phyloP scores from a whole-genome alignment of 2,329 filamentous ascomycete genomes.

The Ceratocystis colombiana region DNA sequence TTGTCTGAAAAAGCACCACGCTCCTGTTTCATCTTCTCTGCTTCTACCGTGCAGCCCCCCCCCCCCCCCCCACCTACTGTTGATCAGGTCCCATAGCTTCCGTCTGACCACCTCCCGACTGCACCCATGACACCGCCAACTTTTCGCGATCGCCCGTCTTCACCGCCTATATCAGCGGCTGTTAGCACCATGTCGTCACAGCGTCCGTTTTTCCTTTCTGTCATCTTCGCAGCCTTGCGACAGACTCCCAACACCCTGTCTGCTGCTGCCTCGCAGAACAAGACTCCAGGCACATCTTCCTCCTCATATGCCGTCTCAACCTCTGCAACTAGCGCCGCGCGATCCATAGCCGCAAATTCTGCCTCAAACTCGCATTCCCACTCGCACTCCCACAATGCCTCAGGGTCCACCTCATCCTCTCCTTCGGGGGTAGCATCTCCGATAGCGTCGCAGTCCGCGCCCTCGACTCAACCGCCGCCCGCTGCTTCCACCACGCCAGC shows the following conservation, averaged over 20 bases:
- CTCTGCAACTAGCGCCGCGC: constrained; percentile 26
- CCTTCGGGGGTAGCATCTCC: constrained; percentile 25
- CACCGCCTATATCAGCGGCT: constrained; percentile 5
- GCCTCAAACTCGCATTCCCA: constrained; percentile 23
- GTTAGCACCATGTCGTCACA: constrained; percentile 33
- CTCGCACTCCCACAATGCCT: constrained; percentile 19
- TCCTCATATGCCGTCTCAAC: constrained; percentile 27
- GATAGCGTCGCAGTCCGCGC: constrained; percentile 23
- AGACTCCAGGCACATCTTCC: constrained; percentile 32
- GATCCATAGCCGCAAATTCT: constrained; percentile 28
- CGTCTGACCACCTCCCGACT: neutral
- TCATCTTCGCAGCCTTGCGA: constrained; percentile 47
- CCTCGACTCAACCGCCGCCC: constrained; percentile 28
- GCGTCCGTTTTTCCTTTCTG: constrained; percentile 47
- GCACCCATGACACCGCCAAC: neutral
- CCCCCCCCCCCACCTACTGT: neutral
- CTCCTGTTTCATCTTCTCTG: neutral
- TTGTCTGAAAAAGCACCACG: neutral
- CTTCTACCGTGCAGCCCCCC: neutral
- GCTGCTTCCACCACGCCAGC: constrained; percentile 22
- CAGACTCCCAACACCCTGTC: constrained; percentile 34
- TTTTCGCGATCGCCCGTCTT: constrained; percentile 9
- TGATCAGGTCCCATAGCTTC: neutral
- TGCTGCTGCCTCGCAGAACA: constrained; percentile 32
- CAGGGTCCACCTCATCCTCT: constrained; percentile 30